phyloP scores from a whole-genome alignment of 805 yeast genomes.

The Hanseniaspora pseudoguilliermondii region DNA sequence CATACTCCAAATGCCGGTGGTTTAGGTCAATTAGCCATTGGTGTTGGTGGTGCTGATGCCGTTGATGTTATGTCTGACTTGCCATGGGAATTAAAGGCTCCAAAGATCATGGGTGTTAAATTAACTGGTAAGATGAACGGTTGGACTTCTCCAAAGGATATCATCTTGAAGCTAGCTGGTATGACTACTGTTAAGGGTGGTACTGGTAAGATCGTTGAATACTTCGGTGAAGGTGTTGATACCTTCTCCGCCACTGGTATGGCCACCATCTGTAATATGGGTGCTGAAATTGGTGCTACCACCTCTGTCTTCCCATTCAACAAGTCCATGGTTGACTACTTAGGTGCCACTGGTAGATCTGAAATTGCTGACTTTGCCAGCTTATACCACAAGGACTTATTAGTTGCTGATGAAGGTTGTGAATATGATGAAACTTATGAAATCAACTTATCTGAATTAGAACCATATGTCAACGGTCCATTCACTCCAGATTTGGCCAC shows the following conservation, averaged over 20 bases:
- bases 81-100: conserved; percentile 97
- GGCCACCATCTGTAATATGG: conserved; percentile 99
- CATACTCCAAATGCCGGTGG: conserved; percentile 99
- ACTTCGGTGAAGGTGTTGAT: conserved; percentile 89
- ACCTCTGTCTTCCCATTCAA: conserved; percentile 96
- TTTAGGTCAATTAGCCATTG: conserved; percentile 92
- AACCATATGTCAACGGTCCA: conserved; percentile 95
- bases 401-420: conserved; percentile 83
- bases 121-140: conserved; percentile 84
- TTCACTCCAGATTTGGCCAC: conserved; percentile 97
- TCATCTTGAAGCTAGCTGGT: conserved; percentile 86
- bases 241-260: conserved; percentile 93
- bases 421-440: conserved; percentile 89
- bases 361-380: conserved; percentile 73
- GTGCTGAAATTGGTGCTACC: conserved; percentile 98
- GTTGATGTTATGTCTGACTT: conserved; percentile 90
- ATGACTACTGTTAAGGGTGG: conserved; percentile 94
- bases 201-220: conserved; percentile 92
- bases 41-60: conserved; percentile 99
- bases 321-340: conserved; percentile 74
- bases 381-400: conserved; percentile 50
- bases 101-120: conserved; percentile 88
- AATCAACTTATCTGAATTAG: conserved; percentile 75
- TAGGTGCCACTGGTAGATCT: conserved; percentile 74
- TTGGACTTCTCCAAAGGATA: conserved; percentile 96